These are phyloP conservation scores for Pseudozyma tsukubaensis DNA, from an alignment of 1,284 basidiomycete genomes.

Conservation along the genomic window DNA sequence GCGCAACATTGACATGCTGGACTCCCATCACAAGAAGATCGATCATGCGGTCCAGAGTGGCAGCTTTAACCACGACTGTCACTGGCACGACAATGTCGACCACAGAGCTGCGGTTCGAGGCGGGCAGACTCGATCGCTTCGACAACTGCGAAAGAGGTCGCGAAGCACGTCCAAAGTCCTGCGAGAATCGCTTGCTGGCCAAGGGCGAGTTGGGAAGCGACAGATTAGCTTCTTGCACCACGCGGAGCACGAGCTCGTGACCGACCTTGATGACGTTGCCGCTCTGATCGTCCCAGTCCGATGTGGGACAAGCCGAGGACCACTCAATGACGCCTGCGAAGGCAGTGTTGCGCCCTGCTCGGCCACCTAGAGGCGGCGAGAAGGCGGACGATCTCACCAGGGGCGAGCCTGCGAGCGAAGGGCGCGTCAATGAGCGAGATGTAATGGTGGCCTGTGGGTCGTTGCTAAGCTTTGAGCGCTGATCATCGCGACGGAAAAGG, in stretches of 20 bases:
- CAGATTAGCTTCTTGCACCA: conserved; percentile 41
- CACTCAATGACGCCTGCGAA: conserved; percentile 56
- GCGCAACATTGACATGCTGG: conserved; percentile 49
- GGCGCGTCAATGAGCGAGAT: conserved; percentile 26
- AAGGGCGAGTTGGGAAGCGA: conserved; percentile 54
- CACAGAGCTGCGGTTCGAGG: conserved; percentile 62
- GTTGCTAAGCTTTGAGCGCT: conserved; percentile 5
- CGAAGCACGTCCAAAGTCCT: conserved; percentile 51
- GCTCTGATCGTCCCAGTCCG: conserved; percentile 24
- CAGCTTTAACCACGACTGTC: conserved; percentile 58
- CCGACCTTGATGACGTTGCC: conserved; percentile 44
- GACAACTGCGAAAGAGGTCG: conserved; percentile 61
- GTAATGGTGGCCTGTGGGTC: conserved; percentile 49
- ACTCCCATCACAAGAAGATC: conserved; percentile 66
- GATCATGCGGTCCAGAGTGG: conserved; percentile 60
- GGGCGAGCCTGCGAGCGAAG: conserved; percentile 45
- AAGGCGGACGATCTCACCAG: conserved; percentile 45
- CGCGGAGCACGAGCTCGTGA: conserved; percentile 51
- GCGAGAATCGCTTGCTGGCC: conserved; percentile 60
- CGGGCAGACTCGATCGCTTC: conserved; percentile 61
- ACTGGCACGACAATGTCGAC: conserved; percentile 51
- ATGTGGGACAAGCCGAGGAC: conserved; percentile 18
- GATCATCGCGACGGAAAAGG: conserved; percentile 23
- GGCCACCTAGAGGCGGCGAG: conserved; percentile 23
- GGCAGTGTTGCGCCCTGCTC: conserved; percentile 17